Evolutionary conservation across 192 early-diverging fungal species (phyloP).

Genomic region (Podila epicladia): DNA sequence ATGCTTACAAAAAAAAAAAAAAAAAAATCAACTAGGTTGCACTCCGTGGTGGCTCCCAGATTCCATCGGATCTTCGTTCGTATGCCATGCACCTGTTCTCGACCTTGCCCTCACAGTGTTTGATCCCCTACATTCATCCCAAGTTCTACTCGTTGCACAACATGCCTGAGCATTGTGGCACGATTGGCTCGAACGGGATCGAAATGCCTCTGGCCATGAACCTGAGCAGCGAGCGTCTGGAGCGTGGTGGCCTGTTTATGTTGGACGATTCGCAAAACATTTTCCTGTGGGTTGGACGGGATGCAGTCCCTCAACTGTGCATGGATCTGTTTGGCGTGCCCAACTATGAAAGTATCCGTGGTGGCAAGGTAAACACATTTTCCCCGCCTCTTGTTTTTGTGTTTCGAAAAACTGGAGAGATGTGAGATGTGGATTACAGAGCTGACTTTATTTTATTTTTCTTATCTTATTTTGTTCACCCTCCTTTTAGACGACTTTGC

Average conservation of each 20-base stretch:
- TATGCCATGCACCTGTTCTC: slow-evolving; percentile 82
- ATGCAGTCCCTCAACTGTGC: slow-evolving; percentile 78
- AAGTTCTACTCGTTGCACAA: slow-evolving; percentile 88
- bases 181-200: slow-evolving; percentile 66
- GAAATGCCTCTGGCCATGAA: slow-evolving; percentile 84
- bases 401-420: background rate
- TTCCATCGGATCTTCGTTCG: slow-evolving; percentile 84
- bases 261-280: slow-evolving; percentile 85
- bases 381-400: background rate
- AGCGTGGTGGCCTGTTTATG: slow-evolving; percentile 87
- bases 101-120: slow-evolving; percentile 83
- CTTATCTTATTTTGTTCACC: background rate
- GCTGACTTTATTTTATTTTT: background rate
- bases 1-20: background rate
- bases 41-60: slow-evolving; percentile 69
- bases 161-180: slow-evolving; percentile 70
- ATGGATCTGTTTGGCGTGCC: slow-evolving; percentile 79
- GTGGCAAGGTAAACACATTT: slow-evolving; percentile 72
- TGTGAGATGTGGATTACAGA: no score
- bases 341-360: slow-evolving; percentile 78
- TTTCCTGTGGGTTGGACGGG: slow-evolving; percentile 90
- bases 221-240: slow-evolving; percentile 84
- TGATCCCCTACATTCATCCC: slow-evolving; percentile 77
- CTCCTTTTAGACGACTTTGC: slow-evolving; percentile 67
- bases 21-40: slow-evolving; percentile 49